Percentiles rank a stretch among this genome's conserved stretches.
phyloP scores from a whole-genome alignment of 78 protist genomes.

The Pigoraptor vietnamica region DNA sequence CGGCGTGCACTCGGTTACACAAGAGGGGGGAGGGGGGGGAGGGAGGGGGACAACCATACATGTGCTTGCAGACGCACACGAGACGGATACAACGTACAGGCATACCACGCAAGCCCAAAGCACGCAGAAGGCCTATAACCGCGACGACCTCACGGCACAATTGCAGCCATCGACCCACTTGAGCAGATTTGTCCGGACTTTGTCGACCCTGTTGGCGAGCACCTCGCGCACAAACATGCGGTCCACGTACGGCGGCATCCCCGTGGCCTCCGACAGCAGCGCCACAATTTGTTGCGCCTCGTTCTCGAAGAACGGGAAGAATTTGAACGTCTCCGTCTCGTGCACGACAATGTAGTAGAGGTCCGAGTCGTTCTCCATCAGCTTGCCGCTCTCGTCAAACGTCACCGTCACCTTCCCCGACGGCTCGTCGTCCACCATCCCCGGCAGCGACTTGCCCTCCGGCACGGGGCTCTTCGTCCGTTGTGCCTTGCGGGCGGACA shows the following conservation, averaged over 20 bases:
- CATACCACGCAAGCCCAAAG: too few species aligned
- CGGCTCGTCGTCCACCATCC: background rate
- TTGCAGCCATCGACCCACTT: background rate
- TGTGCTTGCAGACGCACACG: too few species aligned
- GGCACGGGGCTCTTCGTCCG: background rate
- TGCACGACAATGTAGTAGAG: background rate
- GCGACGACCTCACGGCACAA: too few species aligned
- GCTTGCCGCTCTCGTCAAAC: background rate
- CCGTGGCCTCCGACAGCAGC: background rate
- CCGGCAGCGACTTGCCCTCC: background rate
- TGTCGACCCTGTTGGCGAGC: background rate
- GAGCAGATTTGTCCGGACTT: background rate
- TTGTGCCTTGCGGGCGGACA: background rate
- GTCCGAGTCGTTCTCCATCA: background rate
- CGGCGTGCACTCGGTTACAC: too few species aligned
- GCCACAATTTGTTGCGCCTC: background rate
- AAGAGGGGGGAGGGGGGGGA: too few species aligned
- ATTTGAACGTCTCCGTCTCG: background rate
- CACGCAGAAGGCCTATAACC: too few species aligned
- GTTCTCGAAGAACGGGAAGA: background rate
- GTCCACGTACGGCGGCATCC: background rate
- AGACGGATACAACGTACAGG: too few species aligned
- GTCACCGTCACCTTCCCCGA: background rate
- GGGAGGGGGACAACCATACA: too few species aligned
- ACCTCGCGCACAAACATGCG: background rate